These are phyloP conservation scores for Tremella mesenterica DNA, from an alignment of 768 basidiomycete species.

Conservation along the genomic window DNA sequence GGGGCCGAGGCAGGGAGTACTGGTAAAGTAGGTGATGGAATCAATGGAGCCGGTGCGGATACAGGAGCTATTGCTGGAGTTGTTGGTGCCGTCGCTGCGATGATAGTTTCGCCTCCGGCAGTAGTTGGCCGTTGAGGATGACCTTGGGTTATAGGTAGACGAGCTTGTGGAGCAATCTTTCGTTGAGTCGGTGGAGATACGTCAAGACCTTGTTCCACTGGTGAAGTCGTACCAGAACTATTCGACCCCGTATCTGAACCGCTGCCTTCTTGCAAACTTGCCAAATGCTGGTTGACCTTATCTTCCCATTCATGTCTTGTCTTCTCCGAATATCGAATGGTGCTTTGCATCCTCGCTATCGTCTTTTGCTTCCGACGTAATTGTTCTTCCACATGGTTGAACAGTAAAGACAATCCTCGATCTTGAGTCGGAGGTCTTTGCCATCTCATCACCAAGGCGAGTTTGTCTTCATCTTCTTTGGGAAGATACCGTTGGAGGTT, in stretches of 20 bases:
- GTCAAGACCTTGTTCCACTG: constrained; percentile 21
- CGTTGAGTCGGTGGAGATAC: constrained; percentile 31
- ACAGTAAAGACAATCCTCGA: constrained; percentile 67
- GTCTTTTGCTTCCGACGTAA: constrained; percentile 91
- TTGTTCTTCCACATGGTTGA: constrained; percentile 77
- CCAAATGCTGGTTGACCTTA: constrained; percentile 62
- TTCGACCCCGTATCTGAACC: constrained; percentile 47
- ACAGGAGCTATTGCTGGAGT: constrained; percentile 6
- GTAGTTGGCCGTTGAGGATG: constrained; percentile 25
- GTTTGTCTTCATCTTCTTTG: constrained; percentile 77
- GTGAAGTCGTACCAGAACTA: constrained; percentile 23
- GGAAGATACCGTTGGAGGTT: constrained; percentile 85
- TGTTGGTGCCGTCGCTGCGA: constrained; percentile 7
- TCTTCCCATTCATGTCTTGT: constrained; percentile 96
- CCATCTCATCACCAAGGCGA: constrained; percentile 77
- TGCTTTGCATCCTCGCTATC: constrained; percentile 91
- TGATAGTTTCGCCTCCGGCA: constrained; percentile 6
- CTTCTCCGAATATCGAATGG: constrained; percentile 92
- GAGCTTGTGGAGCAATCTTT: constrained; percentile 36
- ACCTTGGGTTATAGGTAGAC: constrained; percentile 38
- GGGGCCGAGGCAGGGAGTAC: constrained; percentile 52
- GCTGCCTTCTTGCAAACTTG: constrained; percentile 52
- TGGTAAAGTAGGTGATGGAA: constrained; percentile 46
- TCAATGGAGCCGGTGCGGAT: constrained; percentile 7
- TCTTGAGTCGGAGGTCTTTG: constrained; percentile 76